Conservation (phyloP, 192 early-diverging fungal species). For the Phlyctochytrium arcticum region DNA sequence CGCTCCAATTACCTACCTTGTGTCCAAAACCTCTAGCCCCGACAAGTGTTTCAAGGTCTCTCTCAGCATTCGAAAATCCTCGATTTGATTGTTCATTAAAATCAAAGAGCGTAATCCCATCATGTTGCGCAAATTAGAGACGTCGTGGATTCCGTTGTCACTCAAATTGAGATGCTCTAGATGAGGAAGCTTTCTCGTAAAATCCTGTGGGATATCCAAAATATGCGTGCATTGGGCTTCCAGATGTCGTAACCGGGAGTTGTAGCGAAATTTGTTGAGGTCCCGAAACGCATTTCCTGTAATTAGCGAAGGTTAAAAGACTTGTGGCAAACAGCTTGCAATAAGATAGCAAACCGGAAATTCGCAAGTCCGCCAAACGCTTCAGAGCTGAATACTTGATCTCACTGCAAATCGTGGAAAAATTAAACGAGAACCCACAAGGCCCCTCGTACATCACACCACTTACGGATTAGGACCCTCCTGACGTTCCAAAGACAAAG, state of each 20-base stretch:
- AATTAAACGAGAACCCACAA: too few species aligned
- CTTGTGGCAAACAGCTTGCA: too few species aligned
- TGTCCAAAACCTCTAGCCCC: conserved; percentile 16
- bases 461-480: background rate
- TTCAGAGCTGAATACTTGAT: background rate
- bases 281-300: background rate
- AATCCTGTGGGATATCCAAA: conserved; percentile 1
- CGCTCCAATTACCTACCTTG: conserved; percentile 7
- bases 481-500: conserved; percentile 18
- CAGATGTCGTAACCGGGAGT: background rate
- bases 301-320: too few species aligned
- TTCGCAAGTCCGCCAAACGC: conserved; percentile 1
- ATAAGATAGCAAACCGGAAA: too few species aligned
- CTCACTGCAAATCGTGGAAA: background rate
- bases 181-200: background rate
- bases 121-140: background rate
- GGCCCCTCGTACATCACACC: too few species aligned
- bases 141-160: conserved; percentile 14
- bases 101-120: conserved; percentile 9
- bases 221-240: background rate
- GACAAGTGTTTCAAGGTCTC: background rate
- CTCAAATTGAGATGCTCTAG: conserved; percentile 16
- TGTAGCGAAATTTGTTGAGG: conserved; percentile 3
- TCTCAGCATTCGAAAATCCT: conserved; percentile 5
- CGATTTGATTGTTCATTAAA: conserved; percentile 4